A percentile compares a stretch with the other conserved stretches of the same genome.
Conservation (phyloP, 345 rosid species). For the Pelargonium nanum region DNA sequence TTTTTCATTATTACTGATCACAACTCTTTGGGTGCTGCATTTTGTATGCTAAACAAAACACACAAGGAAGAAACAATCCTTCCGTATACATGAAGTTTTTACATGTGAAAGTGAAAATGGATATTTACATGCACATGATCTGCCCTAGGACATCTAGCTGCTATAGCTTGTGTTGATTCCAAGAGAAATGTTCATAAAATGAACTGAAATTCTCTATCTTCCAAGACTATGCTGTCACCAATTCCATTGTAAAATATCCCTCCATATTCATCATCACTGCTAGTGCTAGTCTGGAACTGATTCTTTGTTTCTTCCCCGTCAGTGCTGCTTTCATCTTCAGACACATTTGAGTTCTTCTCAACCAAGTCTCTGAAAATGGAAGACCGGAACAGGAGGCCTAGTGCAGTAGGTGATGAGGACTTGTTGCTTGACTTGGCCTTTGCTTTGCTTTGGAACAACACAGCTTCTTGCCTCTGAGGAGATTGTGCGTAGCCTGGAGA, state of each 20-base stretch:
- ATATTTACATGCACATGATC: background rate
- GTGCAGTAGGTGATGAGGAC: conserved; percentile 37
- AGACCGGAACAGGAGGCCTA: conserved; percentile 43
- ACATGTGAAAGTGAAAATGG: too few relatives aligned
- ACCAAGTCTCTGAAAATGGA: conserved; percentile 40
- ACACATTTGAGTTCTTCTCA: conserved; percentile 32
- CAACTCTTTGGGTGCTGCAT: too few relatives aligned
- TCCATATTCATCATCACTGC: conserved; percentile 28
- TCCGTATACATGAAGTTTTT: background rate
- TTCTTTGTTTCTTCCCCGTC: conserved; percentile 26
- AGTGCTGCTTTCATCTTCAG: conserved; percentile 21
- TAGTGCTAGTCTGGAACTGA: conserved; percentile 3
- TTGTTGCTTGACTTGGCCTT: conserved; percentile 12
- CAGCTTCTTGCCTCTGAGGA: conserved; percentile 15
- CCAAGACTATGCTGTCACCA: conserved; percentile 18
- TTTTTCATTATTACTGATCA: too few relatives aligned
- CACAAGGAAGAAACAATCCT: background rate
- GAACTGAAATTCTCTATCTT: conserved; percentile 20
- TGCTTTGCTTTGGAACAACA: background rate
- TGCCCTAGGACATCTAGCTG: too few relatives aligned
- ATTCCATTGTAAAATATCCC: conserved; percentile 29
- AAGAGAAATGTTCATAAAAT: conserved; percentile 15
- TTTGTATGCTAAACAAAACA: background rate
- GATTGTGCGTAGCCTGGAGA: conserved; percentile 16
- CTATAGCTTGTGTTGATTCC: background rate